Conservation (phyloP, 495 filamentous ascomycete genomes). For the Extremus antarcticus region DNA sequence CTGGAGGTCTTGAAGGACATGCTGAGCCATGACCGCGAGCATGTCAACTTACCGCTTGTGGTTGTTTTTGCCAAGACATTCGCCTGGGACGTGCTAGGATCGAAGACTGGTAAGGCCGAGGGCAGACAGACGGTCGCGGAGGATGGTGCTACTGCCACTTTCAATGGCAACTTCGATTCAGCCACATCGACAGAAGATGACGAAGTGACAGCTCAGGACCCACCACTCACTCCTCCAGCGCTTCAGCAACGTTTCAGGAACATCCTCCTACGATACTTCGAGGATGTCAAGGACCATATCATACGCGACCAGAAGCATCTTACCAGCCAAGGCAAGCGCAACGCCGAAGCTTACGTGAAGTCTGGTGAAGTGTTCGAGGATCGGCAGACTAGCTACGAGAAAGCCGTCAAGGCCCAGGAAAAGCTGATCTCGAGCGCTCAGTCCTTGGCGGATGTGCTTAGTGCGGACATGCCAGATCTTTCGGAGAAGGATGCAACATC, state of each 20-base stretch:
- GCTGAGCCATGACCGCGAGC: slow-evolving; percentile 83
- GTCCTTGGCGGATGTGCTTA: slow-evolving; percentile 73
- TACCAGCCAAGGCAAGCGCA: slow-evolving; percentile 70
- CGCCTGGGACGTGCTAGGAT: slow-evolving; percentile 86
- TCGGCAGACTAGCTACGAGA: slow-evolving; percentile 90
- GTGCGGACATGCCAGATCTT: slow-evolving; percentile 89
- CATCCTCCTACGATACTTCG: slow-evolving; percentile 79
- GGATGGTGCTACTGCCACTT: slow-evolving; percentile 58
- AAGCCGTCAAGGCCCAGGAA: slow-evolving; percentile 80
- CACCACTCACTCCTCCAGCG: slow-evolving; percentile 62
- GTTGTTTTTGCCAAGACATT: slow-evolving; percentile 94
- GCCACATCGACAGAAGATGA: slow-evolving; percentile 37
- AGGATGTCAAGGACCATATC: slow-evolving; percentile 84
- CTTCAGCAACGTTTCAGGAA: slow-evolving; percentile 80
- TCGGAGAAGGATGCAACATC: slow-evolving; percentile 66
- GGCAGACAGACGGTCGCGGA: slow-evolving; percentile 75
- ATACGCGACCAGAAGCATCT: slow-evolving; percentile 82
- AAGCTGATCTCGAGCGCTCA: slow-evolving; percentile 86
- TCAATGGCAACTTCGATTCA: slow-evolving; percentile 39
- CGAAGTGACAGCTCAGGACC: slow-evolving; percentile 42
- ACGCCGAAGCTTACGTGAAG: slow-evolving; percentile 96
- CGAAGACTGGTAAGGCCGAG: slow-evolving; percentile 55
- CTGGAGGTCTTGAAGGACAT: slow-evolving; percentile 94
- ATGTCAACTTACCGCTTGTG: slow-evolving; percentile 78
- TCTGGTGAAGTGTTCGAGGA: slow-evolving; percentile 99